Base-by-base conservation (phyloP, 2,329 filamentous ascomycete species). In the Rhynchosporium graminicola region DNA sequence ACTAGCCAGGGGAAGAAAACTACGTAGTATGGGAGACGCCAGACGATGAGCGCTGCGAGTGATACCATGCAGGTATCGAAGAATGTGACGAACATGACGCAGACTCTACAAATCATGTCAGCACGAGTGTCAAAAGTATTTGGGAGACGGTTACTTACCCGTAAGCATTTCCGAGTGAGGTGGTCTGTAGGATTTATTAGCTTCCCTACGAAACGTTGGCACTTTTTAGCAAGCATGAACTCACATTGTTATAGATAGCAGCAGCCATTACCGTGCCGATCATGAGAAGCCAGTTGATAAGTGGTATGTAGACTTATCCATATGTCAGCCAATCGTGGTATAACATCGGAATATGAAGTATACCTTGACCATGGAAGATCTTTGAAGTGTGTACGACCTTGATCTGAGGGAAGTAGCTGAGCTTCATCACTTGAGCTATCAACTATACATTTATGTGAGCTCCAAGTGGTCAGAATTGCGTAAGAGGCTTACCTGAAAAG, bases 21-120 rank as follows among this genome's bases (percentile, higher is more conserved):
- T n/a, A 86, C 66, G 60, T 80, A 80, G 0, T 83, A 78, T 1
- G 82, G 81, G 20, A 88, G 73, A 13, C 84, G 80, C 89, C 89
- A 93, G 36, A 92, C 87, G 50, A 92, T 80, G 2, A 92, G 78
- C 0, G 89, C 87, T 0, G 88, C 86, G 0, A 92, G 77, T 0
- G 87, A 82, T 1, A 91, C 87, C 82, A 93, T 87, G 73, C 83
- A 88, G 0, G 88, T 92, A 61, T 88, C 88, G 70, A 92, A 86
- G 72, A 91, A 90, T 0, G 89, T 90, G 52, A 92, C 89, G 56
- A 90, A 84, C 72, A 92, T 91, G 73, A 92, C 89, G 68, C 90
- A 92, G 13, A 90, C 86, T 47, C 89, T 88, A 68, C 91, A 90
- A 8, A 9, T 45, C 3, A 7, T 2, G 26, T 59, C n/a, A 52